phyloP scores from a whole-genome alignment of 2,329 filamentous ascomycete genomes.

The Paraphaeosphaeria minitans region DNA sequence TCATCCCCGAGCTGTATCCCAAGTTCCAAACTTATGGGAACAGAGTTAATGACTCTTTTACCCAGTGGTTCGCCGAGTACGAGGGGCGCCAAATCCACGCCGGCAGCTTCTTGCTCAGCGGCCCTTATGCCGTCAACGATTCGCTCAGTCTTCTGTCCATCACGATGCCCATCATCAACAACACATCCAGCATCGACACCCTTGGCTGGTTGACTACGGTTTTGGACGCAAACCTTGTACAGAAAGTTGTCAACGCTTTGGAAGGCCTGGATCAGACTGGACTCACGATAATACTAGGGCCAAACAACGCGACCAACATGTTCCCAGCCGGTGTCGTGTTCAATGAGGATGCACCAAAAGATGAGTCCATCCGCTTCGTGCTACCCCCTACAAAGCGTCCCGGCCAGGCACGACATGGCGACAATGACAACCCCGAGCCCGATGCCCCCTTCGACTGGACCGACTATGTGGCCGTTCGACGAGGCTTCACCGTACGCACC shows the following conservation, averaged over 20 bases:
- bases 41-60: slow-evolving; percentile 42
- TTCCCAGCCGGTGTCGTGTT: slow-evolving; percentile 47
- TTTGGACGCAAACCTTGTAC: slow-evolving; percentile 68
- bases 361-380: slow-evolving; percentile 39
- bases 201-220: slow-evolving; percentile 85
- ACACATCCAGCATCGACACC: slow-evolving; percentile 64
- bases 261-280: slow-evolving; percentile 76
- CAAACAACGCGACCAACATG: slow-evolving; percentile 66
- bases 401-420: slow-evolving; percentile 29
- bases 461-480: slow-evolving; percentile 66
- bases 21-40: slow-evolving; percentile 69
- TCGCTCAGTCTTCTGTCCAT: slow-evolving; percentile 79
- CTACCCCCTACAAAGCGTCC: slow-evolving; percentile 38
- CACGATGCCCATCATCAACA: slow-evolving; percentile 78
- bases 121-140: slow-evolving; percentile 74
- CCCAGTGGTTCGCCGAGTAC: slow-evolving; percentile 49
- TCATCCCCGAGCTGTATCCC: slow-evolving; percentile 74
- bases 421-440: slow-evolving; percentile 31
- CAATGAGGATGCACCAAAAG: slow-evolving; percentile 26
- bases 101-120: slow-evolving; percentile 70
- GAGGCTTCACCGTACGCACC: slow-evolving; percentile 60
- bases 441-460: slow-evolving; percentile 60
- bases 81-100: slow-evolving; percentile 51
- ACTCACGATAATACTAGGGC: slow-evolving; percentile 71
- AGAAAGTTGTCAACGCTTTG: slow-evolving; percentile 64